Base-by-base conservation (phyloP, 352 stramenopile genomes). In the Halophytophthora batemanensis region DNA sequence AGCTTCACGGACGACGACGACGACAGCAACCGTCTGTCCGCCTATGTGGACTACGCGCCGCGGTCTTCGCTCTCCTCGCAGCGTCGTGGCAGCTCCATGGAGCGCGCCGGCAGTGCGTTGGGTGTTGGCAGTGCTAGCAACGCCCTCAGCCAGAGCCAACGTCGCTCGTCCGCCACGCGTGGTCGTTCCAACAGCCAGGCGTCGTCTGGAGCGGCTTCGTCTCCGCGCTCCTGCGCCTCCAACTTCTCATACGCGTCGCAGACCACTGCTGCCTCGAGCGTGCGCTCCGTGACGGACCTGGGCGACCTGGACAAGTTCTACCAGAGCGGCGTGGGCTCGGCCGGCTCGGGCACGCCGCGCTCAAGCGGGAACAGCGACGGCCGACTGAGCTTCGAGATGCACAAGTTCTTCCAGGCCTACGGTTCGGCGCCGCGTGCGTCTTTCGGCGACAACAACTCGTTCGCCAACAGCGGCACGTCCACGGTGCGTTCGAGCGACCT, bases 281-380 rank as follows among this genome's bases (percentile, higher is more conserved):
- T 77, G 43, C 69, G 68, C 18, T 87, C 74, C 11, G 69, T 90
- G 45, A 86, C 84, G 29, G 80, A 90, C 51, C 55, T 90, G 17
- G 80, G 80, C 41, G 80, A 90, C 53, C 86, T 90, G 80, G 75
- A 84, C 71, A 82, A 80, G 45, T 90, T 88, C 50, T 88, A 90
- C 56, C 67, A 77, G 49, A 79, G 61, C 48, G 54, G 62, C 6
- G 43, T 63, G n/a, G 52, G 53, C 31, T 31, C 54, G 19, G 43
- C 71, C 11, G 47, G 50, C 14, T 59, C 62, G 10, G 60, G 25
- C 25, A 80, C 64, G 0, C 53, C 69, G 18, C 68, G 71, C 17
- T 74, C 61, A 11, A 74, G 59, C 40, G 51, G 59, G 19, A 66
- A 54, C 40, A 70, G 65, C 18, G 66, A 74, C 38, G 67, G 69